phyloP scores from a whole-genome alignment of 2,329 filamentous ascomycete species.

The Fusarium tjaetaba region DNA sequence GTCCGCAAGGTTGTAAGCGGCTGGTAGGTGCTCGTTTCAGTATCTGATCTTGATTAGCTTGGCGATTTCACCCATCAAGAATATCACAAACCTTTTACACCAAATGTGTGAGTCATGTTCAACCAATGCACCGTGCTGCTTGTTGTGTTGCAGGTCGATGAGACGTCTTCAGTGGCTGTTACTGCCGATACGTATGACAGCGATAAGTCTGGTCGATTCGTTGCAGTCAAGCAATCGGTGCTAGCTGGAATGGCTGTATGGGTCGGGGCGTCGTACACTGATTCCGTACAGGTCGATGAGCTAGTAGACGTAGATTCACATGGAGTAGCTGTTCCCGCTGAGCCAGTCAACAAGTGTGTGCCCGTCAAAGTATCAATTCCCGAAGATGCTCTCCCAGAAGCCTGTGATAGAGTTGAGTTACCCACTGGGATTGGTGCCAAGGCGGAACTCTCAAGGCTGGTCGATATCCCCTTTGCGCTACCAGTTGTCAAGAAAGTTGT shows the following conservation, averaged over 20 bases:
- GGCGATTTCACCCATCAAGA: not conserved
- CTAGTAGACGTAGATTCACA: conserved; percentile 21
- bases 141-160: conserved; percentile 40
- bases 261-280: not conserved
- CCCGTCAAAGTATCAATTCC: conserved; percentile 3
- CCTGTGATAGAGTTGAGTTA: conserved; percentile 30
- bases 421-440: conserved; percentile 12
- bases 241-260: not conserved
- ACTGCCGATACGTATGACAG: conserved; percentile 20
- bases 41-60: conserved; percentile 12
- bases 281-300: conserved; percentile 31
- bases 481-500: not conserved
- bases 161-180: conserved; percentile 7
- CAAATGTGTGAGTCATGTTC: conserved; percentile 25
- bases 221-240: conserved; percentile 23
- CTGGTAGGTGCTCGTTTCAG: conserved; percentile 6
- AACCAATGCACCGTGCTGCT: conserved; percentile 29
- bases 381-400: conserved; percentile 12
- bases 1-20: conserved; percentile 38
- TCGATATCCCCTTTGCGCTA: conserved; percentile 17
- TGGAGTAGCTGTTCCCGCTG: conserved; percentile 3
- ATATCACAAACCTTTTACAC: conserved; percentile 24
- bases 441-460: conserved; percentile 5
- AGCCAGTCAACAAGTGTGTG: conserved; percentile 7
- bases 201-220: not conserved